Evolutionary conservation across 306 rosid genomes (phyloP), one percentile per base, ranked within the genome.

Genomic region (Quercus engelmannii): DNA sequence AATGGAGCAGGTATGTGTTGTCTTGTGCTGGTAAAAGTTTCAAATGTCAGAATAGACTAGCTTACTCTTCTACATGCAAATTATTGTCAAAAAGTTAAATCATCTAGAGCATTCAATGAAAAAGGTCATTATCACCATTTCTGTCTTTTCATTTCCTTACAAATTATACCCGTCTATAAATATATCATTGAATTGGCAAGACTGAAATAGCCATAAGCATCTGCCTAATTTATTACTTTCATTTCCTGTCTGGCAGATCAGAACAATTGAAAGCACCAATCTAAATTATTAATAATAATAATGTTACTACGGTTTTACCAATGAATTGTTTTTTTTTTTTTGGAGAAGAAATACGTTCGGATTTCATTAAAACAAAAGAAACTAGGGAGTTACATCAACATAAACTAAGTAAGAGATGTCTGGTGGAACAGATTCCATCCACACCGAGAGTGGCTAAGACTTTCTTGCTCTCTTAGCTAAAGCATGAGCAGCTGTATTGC

Each of bases 1-100:
- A 92, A 94, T 71, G 97, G 95, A 84, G 99, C 99, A 61, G 99
- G 99, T 94, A 85, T 80, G 72, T 68, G 10, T 51, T 71, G 69
- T 75, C 23, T 52, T 72, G 15, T 30, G 30, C 10, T 64, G 30
- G 54, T 14, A 63, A 61, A 61, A 21, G 33, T 61, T 23, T 61
- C 19, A 61, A 59, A 23, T 61, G 33, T 25, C 67, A 11, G 67
- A 12, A 4, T 61, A 23, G 67, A 25, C 18, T 23, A 61, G 5
- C 18, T 61, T 23, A 61, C 69, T 63, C 30, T 28, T 28, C 33
- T 15, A 15, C 30, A 28, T 28, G 41, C 20, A 28, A 5, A 28
- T 28, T 5, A 63, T 19, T 28, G 43, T 14, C 15, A 13, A 63
- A 63, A 63, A 63, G 30, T 15, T 6, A 63, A 63, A 63, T 61